phyloP scores from a whole-genome alignment of 805 yeast genomes.

The Ogataea salicorniae region DNA sequence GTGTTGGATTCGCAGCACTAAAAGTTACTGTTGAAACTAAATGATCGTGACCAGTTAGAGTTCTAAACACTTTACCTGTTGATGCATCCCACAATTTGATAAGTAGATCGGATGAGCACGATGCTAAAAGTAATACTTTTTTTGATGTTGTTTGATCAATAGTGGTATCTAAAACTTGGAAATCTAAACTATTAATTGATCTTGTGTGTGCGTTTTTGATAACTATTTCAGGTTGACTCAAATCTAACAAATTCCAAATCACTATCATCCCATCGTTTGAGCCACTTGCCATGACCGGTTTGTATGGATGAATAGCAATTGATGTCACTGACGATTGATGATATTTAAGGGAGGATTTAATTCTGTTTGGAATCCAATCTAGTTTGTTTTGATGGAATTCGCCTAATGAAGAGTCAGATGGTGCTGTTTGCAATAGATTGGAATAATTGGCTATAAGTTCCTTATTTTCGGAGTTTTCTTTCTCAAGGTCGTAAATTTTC shows the following conservation, averaged over 20 bases:
- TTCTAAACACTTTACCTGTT: slow-evolving; percentile 34
- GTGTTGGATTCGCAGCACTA: slow-evolving; percentile 39
- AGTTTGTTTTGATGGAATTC: slow-evolving; percentile 27
- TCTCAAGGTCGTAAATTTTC: slow-evolving; percentile 64
- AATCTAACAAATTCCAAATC: slow-evolving; percentile 65
- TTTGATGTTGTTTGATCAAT: slow-evolving; percentile 5
- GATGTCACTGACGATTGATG: slow-evolving; percentile 58
- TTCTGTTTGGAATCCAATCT: slow-evolving; percentile 59
- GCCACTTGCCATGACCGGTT: slow-evolving; percentile 60
- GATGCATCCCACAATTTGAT: slow-evolving; percentile 69
- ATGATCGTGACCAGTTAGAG: slow-evolving; percentile 83
- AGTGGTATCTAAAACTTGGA: slow-evolving; percentile 42
- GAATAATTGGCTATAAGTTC: slow-evolving; percentile 35
- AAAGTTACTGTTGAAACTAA: slow-evolving; percentile 64
- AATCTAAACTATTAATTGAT: slow-evolving; percentile 51
- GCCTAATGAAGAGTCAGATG: slow-evolving; percentile 9
- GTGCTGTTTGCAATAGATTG: slow-evolving; percentile 10
- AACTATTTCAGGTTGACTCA: slow-evolving; percentile 54
- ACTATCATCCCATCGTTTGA: slow-evolving; percentile 68
- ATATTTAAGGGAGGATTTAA: slow-evolving; percentile 43
- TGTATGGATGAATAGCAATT: slow-evolving; percentile 67
- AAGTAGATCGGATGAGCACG: slow-evolving; percentile 46
- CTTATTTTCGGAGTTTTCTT: slow-evolving; percentile 44
- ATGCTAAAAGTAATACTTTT: slow-evolving; percentile 35
- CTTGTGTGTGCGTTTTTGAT: slow-evolving; percentile 71